Percentiles rank a stretch among this genome's conserved stretches.
Evolutionary conservation across 345 rosid genomes (phyloP).

Genomic region (Clausena lansium): DNA sequence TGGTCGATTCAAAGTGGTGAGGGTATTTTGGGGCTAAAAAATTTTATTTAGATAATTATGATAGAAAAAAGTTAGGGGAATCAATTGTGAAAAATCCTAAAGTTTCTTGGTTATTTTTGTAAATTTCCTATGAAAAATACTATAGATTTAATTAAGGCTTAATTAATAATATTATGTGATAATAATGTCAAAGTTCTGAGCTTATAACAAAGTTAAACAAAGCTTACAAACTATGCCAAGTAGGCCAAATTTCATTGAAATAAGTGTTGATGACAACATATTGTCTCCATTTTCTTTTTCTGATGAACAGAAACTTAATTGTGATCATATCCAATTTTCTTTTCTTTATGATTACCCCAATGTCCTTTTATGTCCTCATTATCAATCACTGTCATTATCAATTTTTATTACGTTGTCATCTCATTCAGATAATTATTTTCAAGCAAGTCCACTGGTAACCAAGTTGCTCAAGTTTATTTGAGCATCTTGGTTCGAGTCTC

Average conservation of each 20-base stretch:
- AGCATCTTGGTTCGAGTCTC: no score
- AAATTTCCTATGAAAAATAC: no score
- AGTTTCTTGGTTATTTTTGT: no score
- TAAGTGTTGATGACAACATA: slow-evolving; percentile 19
- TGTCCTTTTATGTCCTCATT: neutral
- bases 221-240: neutral
- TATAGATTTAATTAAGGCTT: no score
- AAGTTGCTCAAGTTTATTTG: no score
- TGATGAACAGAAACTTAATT: neutral
- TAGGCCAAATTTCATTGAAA: neutral
- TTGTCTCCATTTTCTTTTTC: slow-evolving; percentile 1
- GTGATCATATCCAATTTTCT: no score
- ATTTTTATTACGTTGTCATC: neutral
- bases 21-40: no score
- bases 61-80: no score
- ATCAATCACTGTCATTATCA: neutral
- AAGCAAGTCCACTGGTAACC: no score
- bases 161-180: neutral
- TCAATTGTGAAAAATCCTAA: no score
- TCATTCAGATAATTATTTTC: neutral
- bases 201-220: neutral
- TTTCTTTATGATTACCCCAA: neutral
- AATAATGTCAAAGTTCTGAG: slow-evolving; percentile 7
- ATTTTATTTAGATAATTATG: no score
- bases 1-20: no score